Evolutionary conservation across 768 basidiomycete genomes (phyloP), one percentile per base, ranked within the genome.

Genomic region (Leccinum disarticulatum): DNA sequence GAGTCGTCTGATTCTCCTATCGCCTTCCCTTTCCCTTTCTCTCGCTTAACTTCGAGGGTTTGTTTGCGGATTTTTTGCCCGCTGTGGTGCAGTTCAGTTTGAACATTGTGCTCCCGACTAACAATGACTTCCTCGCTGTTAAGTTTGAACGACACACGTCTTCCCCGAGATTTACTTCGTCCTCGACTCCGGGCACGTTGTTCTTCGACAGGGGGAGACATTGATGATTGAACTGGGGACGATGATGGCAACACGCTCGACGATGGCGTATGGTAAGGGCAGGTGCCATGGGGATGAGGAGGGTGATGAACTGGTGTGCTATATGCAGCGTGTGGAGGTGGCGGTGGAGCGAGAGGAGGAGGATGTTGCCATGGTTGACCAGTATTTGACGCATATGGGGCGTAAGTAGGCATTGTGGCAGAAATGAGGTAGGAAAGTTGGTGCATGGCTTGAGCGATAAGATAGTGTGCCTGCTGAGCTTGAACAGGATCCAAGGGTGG

Each of bases 81-180:
- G 6, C 49, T 41, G 7, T 52, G 60, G 15, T 55, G 52, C 27
- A 27, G 51, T 22, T 64, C 62, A 15, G 62, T 38, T 27, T 55
- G 61, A 5, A 33, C 10, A 27, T 33, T 36, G n/a, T 63, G 54
- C 6, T 69, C 66, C 43, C 41, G 54, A n/a, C 7, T 13, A 11
- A 13, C 17, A 22, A 28, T 3, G 10, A 48, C 49, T 41, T 67
- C 67, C 47, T 73, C 73, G 25, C 66, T 70, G 31, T 72, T 72
- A n/a, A 83, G 63, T 59, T 71, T 75, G 67, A 88, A 88, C 11
- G 85, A 85, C 2, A 87, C 86, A 25, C 76, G 76, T 59, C 86
- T 77, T 9, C 82, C 85, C 31, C 80, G 71, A 19, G 85, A 83
- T 52, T 73, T 78, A 70, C 85, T 85, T 54, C 82, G 76, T 30